phyloP scores from a whole-genome alignment of 2,329 filamentous ascomycete species.

The Penicillium sp. region DNA sequence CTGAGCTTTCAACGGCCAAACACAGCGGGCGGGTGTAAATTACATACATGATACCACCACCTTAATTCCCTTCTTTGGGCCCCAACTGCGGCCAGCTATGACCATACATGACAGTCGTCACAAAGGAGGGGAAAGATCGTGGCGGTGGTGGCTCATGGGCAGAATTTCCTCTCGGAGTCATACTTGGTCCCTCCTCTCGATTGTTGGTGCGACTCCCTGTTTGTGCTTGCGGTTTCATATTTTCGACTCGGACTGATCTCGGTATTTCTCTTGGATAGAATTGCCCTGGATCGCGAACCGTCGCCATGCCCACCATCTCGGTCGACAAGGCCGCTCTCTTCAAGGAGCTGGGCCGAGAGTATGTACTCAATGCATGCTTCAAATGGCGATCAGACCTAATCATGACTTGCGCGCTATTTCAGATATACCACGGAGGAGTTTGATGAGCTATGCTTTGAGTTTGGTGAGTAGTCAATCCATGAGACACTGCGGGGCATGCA shows the following conservation, averaged over 20 bases:
- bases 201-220: constrained; percentile 3
- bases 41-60: constrained; percentile 15
- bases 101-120: constrained; percentile 19
- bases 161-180: constrained; percentile 26
- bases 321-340: constrained; percentile 96
- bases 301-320: constrained; percentile 86
- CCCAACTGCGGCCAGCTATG: background rate
- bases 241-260: background rate
- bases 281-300: constrained; percentile 23
- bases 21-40: constrained; percentile 15
- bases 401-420: constrained; percentile 5
- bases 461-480: constrained; percentile 51
- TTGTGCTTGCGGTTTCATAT: constrained; percentile 4
- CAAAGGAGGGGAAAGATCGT: constrained; percentile 25
- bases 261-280: constrained; percentile 12
- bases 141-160: constrained; percentile 30
- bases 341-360: constrained; percentile 85
- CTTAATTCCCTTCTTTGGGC: background rate
- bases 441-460: constrained; percentile 97
- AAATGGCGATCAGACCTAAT: background rate
- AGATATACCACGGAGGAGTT: constrained; percentile 91
- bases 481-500: constrained; percentile 22
- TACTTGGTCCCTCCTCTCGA: constrained; percentile 10
- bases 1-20: constrained; percentile 18
- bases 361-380: constrained; percentile 32